Evolutionary conservation across 257 asterid genomes (phyloP).

Genomic region (Solanum gandarillasii): DNA sequence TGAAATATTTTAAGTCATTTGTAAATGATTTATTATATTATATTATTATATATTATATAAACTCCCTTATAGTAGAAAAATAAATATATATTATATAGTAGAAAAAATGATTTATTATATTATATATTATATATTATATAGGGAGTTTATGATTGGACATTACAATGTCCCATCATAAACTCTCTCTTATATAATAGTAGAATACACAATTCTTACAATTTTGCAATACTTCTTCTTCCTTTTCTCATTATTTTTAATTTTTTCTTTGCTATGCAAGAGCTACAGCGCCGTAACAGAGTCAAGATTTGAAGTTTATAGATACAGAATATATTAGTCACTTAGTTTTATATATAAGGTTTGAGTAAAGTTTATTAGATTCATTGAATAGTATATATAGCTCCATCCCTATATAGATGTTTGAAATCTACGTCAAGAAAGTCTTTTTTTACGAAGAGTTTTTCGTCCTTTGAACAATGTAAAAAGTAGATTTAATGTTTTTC

Average conservation of each 20-base stretch:
- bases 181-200: no score
- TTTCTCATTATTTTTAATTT: not conserved
- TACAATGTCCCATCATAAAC: no score
- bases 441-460: not conserved
- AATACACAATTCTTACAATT: not conserved
- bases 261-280: not conserved
- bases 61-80: no score
- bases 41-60: no score
- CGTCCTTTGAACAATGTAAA: not conserved
- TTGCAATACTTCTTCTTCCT: not conserved
- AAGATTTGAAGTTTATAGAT: not conserved
- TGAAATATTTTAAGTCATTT: no score
- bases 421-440: not conserved
- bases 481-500: not conserved
- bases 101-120: no score
- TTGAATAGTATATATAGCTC: not conserved
- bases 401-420: not conserved
- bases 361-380: not conserved
- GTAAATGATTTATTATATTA: no score
- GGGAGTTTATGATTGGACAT: no score
- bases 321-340: not conserved
- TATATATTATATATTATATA: no score
- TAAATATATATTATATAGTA: no score
- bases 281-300: rapidly evolving
- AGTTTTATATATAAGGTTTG: not conserved